phyloP scores from a whole-genome alignment of 768 basidiomycete genomes.

The Mycena belliarum region DNA sequence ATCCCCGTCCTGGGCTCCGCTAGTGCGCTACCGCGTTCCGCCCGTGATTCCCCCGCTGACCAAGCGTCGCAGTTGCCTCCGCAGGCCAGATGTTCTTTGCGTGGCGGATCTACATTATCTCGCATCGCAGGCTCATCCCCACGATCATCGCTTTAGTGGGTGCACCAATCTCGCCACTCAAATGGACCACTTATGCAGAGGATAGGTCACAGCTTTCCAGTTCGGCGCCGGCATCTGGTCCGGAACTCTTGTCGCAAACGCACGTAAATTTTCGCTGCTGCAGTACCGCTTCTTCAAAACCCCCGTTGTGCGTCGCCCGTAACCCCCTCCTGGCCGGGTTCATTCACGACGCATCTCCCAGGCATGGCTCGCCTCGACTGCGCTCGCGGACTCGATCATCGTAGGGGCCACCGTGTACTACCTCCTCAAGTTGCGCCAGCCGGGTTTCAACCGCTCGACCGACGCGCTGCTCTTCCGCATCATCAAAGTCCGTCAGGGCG shows the following conservation, averaged over 20 bases:
- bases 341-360: not conserved
- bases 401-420: conserved; percentile 25
- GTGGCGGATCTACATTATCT: too few relatives aligned
- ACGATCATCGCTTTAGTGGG: not conserved
- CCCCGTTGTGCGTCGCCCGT: not conserved
- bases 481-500: not conserved
- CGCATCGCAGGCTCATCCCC: not conserved
- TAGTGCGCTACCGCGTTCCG: too few relatives aligned
- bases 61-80: too few relatives aligned
- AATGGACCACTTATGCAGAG: not conserved
- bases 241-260: not conserved
- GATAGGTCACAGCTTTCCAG: conserved; percentile 1
- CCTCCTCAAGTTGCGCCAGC: conserved; percentile 11
- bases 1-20: not conserved
- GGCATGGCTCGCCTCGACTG: conserved; percentile 26
- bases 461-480: conserved; percentile 11
- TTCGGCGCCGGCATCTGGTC: conserved; percentile 5
- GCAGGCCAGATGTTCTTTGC: too few relatives aligned
- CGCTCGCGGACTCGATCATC: conserved; percentile 26
- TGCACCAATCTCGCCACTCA: too few relatives aligned
- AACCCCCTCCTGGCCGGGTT: not conserved
- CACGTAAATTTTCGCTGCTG: not conserved
- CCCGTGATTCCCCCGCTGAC: too few relatives aligned
- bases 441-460: conserved; percentile 11
- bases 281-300: not conserved